A percentile compares a stretch with the other conserved stretches of the same genome.
Evolutionary conservation across 2,329 filamentous ascomycete species (phyloP).

Genomic region (Fusarium clavum): DNA sequence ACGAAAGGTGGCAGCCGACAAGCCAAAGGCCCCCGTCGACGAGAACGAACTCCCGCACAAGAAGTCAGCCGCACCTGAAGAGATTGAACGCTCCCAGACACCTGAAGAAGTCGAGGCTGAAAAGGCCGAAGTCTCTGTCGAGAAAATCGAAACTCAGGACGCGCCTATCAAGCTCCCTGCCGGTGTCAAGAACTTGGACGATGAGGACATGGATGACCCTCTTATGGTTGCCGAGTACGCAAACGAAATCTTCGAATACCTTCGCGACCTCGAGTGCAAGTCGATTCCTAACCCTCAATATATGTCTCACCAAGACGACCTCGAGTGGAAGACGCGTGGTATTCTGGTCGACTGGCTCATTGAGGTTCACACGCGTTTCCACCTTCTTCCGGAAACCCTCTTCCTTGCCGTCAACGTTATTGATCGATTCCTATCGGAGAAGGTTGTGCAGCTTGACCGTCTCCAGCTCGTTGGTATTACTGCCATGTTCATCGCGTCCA

Average conservation of each 20-base stretch:
- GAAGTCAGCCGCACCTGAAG: conserved; percentile 66
- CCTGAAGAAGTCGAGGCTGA: conserved; percentile 41
- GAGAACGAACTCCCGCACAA: conserved; percentile 77
- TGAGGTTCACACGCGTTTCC: conserved; percentile 97
- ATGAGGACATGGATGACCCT: conserved; percentile 90
- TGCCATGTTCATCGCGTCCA: conserved; percentile 99
- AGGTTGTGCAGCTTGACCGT: conserved; percentile 95
- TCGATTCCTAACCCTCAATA: conserved; percentile 89
- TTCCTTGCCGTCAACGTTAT: conserved; percentile 99
- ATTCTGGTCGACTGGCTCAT: conserved; percentile 98
- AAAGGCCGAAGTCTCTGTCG: conserved; percentile 15
- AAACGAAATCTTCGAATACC: conserved; percentile 96
- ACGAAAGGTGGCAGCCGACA: conserved; percentile 70
- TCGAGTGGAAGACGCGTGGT: conserved; percentile 98
- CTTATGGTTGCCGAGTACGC: conserved; percentile 99
- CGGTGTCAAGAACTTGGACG: conserved; percentile 75
- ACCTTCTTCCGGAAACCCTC: conserved; percentile 92
- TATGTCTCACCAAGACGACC: conserved; percentile 92
- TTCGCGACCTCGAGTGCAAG: conserved; percentile 85
- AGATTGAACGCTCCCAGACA: conserved; percentile 54
- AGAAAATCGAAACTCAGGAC: conserved; percentile 32
- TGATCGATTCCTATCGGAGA: conserved; percentile 94
- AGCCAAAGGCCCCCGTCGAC: conserved; percentile 68
- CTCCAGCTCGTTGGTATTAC: conserved; percentile 97
- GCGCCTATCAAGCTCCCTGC: conserved; percentile 25